Evolutionary conservation across 331 rosid genomes (phyloP).

Genomic region (Ulmus americana): DNA sequence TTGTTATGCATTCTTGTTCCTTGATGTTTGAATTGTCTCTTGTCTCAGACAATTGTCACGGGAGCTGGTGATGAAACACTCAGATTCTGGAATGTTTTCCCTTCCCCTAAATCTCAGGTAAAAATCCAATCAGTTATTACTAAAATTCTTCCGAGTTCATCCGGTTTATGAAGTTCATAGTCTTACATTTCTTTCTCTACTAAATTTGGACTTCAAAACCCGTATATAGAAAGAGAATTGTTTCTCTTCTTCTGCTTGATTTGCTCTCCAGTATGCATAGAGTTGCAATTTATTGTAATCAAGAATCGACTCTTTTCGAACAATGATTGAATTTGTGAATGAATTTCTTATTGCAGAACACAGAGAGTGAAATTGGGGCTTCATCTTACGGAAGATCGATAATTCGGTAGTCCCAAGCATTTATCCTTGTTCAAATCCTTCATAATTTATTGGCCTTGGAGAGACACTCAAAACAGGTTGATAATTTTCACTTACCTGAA

Average conservation of each 20-base stretch:
- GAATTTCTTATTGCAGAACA: conserved; percentile 54
- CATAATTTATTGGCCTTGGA: neutral
- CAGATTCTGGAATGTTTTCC: conserved; percentile 95
- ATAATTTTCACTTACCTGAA: neutral
- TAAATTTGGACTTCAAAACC: neutral
- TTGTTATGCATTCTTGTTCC: conserved; percentile 2
- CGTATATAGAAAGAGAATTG: neutral
- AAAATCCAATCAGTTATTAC: conserved; percentile 18
- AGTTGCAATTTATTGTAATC: too few relatives aligned
- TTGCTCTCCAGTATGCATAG: too few relatives aligned
- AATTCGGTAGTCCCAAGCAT: conserved; percentile 51
- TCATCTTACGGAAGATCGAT: conserved; percentile 88
- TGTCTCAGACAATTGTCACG: conserved; percentile 86
- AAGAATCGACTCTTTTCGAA: neutral
- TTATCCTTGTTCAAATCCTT: neutral
- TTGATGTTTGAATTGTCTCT: conserved; percentile 3
- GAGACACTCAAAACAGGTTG: conserved; percentile 1
- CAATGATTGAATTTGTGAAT: conserved; percentile 1
- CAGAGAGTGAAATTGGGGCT: conserved; percentile 89
- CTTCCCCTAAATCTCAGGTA: conserved; percentile 97
- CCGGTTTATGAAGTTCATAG: neutral
- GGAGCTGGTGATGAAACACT: conserved; percentile 99
- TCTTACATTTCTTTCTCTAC: neutral
- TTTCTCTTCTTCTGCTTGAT: neutral
- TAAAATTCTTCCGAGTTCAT: neutral